phyloP scores from a whole-genome alignment of 176 grass and related monocot species.

The Paspalum notatum region DNA sequence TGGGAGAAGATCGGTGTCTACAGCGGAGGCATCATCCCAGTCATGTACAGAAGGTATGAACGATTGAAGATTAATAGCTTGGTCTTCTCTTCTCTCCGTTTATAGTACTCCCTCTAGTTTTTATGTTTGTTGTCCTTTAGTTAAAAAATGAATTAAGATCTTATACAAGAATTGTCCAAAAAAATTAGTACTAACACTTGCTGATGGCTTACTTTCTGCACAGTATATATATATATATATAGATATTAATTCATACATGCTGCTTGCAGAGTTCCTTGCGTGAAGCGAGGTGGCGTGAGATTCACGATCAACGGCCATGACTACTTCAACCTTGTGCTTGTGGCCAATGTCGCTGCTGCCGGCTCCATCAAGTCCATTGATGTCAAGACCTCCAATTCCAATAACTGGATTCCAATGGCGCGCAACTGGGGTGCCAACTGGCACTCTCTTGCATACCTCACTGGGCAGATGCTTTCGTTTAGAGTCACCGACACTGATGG shows the following conservation, averaged over 20 bases:
- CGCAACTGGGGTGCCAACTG: slow-evolving; percentile 54
- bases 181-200: neutral
- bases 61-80: neutral
- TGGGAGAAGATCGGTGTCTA: slow-evolving; percentile 66
- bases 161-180: no score
- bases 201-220: no score
- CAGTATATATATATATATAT: neutral
- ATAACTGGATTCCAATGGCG: slow-evolving; percentile 31
- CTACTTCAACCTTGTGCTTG: slow-evolving; percentile 52
- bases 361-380: slow-evolving; percentile 49
- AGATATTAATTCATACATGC: neutral
- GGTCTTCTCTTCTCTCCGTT: no score
- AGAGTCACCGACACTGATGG: slow-evolving; percentile 10
- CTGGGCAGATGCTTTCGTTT: slow-evolving; percentile 30
- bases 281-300: slow-evolving; percentile 41
- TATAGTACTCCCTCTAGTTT: no score
- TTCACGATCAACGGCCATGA: slow-evolving; percentile 56
- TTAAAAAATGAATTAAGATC: no score
- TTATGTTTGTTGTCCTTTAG: no score
- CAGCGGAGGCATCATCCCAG: slow-evolving; percentile 62
- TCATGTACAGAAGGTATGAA: slow-evolving; percentile 62
- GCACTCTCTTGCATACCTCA: slow-evolving; percentile 28
- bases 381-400: neutral
- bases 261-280: slow-evolving; percentile 52
- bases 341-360: slow-evolving; percentile 59